Base-by-base conservation (phyloP, 192 early-diverging fungal species). In the Phlyctochytrium bullatum region DNA sequence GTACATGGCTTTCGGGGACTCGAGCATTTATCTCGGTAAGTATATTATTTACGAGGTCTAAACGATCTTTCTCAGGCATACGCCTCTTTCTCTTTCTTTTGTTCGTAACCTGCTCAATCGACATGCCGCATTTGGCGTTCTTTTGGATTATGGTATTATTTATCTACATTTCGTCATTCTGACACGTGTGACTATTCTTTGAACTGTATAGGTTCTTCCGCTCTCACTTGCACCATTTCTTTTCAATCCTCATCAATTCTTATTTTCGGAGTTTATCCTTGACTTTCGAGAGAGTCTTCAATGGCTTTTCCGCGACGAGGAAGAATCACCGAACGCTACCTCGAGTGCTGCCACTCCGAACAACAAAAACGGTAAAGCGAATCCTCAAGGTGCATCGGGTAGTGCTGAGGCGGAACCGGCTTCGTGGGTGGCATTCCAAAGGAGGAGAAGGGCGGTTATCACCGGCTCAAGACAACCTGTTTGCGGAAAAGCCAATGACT, bases 241-340 rank as follows among this genome's bases (percentile, higher is more conserved):
- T 35, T 93, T 92, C 75, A 93, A 93, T 62, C 91, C 90, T n/a
- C 90, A 92, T 65, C 92, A 93, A 75, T 92, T 93, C 56, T 78
- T 86, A n/a, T 77, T 92, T 58, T 78, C 81, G 0, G 89, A 91
- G 67, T 92, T 92, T 72, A 78, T 92, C 66, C 65, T 89, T 4
- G 92, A 93, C 68, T 93, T 89, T 71, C 86, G 84, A 36, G 88
- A 91, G 71, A 90, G 85, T 78, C 75, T 93, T 63, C 84, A 86
- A 61, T 93, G 92, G 90, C 75, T 93, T 53, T 47, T 47, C 40
- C 20, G 10, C 20, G 40, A 47, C 6, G n/a, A n/a, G n/a, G n/a
- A n/a, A n/a, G n/a, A n/a, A n/a, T n/a, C n/a, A n/a, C n/a, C n/a
- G n/a, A n/a, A n/a, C n/a, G n/a, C n/a, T n/a, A n/a, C n/a, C n/a